phyloP scores from a whole-genome alignment of 805 yeast species.

The Komagataella mondaviorum region DNA sequence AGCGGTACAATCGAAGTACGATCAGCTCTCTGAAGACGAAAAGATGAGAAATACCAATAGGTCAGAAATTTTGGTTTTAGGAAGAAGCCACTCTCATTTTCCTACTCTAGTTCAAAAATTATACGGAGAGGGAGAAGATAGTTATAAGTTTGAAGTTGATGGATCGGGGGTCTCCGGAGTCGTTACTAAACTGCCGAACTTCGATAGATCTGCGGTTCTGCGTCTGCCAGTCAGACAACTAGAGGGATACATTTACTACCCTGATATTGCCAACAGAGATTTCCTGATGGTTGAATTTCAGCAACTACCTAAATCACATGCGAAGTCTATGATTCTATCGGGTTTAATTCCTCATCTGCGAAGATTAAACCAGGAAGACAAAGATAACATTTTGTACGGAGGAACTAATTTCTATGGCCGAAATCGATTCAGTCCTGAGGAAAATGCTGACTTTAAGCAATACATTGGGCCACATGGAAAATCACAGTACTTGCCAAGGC shows the following conservation, averaged over 20 bases:
- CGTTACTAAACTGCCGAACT: slow-evolving; percentile 25
- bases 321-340: slow-evolving; percentile 75
- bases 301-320: slow-evolving; percentile 44
- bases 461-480: slow-evolving; percentile 39
- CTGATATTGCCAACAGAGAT: slow-evolving; percentile 22
- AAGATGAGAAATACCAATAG: slow-evolving; percentile 54
- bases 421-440: slow-evolving; percentile 6
- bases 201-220: slow-evolving; percentile 27
- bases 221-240: slow-evolving; percentile 15
- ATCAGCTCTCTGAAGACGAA: slow-evolving; percentile 54
- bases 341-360: slow-evolving; percentile 58
- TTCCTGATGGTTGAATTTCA: slow-evolving; percentile 36
- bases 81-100: slow-evolving; percentile 45
- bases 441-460: slow-evolving; percentile 17
- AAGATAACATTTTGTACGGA: slow-evolving; percentile 42
- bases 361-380: slow-evolving; percentile 57
- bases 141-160: slow-evolving; percentile 28
- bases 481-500: slow-evolving; percentile 29
- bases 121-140: slow-evolving; percentile 23
- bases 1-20: slow-evolving; percentile 55
- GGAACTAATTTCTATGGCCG: slow-evolving; percentile 15
- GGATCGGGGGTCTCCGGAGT: slow-evolving; percentile 48
- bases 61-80: slow-evolving; percentile 55
- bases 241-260: slow-evolving; percentile 14
- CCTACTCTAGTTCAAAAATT: slow-evolving; percentile 21